Evolutionary conservation across 495 filamentous ascomycete genomes (phyloP).

Genomic region (Rhizodiscina lignyota): DNA sequence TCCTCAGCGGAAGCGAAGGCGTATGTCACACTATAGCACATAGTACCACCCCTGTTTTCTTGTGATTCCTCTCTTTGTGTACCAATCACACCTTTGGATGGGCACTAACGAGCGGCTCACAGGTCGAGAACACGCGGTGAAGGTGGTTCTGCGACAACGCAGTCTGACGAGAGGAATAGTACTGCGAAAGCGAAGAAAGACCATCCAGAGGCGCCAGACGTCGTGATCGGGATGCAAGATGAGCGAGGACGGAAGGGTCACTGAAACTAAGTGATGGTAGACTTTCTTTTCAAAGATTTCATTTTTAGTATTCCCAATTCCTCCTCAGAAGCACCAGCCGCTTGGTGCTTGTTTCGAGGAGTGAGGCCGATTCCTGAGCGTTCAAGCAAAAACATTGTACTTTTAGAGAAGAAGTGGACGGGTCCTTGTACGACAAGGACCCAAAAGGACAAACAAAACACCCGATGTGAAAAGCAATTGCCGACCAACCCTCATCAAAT

Average conservation of each 20-base stretch:
- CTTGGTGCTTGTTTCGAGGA: no score
- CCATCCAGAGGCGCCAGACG: constrained; percentile 45
- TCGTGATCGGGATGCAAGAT: constrained; percentile 57
- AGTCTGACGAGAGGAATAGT: constrained; percentile 27
- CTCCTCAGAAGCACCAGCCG: no score
- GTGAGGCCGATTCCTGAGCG: no score
- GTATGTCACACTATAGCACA: constrained; percentile 19
- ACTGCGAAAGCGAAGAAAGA: constrained; percentile 41
- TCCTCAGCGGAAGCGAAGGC: constrained; percentile 20
- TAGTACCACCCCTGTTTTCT: background rate
- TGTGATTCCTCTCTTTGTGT: background rate
- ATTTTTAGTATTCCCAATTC: no score
- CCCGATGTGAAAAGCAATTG: no score
- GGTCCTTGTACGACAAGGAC: no score
- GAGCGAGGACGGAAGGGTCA: constrained; percentile 33
- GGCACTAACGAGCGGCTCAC: background rate
- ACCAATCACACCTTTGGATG: background rate
- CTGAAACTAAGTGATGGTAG: no score
- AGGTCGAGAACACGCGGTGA: constrained; percentile 2
- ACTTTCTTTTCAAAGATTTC: no score
- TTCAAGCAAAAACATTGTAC: no score
- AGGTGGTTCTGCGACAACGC: constrained; percentile 21
- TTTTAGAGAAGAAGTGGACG: no score
- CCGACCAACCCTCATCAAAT: no score
- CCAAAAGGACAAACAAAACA: no score